These are phyloP conservation scores for Papilionanthe hybrid DNA, from an alignment of 116 monocot genomes.

Conservation along the genomic window DNA sequence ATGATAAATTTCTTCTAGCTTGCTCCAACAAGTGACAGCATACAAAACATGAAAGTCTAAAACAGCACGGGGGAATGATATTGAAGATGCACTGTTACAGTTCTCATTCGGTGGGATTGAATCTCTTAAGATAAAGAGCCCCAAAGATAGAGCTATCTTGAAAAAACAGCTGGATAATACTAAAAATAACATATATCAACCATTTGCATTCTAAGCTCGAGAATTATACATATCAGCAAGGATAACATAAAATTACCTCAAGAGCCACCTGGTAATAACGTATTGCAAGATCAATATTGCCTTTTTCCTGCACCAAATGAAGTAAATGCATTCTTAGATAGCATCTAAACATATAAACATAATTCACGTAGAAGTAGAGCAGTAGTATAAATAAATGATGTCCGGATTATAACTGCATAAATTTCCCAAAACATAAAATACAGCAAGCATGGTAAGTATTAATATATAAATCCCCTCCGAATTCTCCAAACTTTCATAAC, in stretches of 20 bases:
- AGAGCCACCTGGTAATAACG: conserved; percentile 78
- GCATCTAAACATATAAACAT: neutral
- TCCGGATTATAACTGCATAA: neutral
- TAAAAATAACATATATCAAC: neutral
- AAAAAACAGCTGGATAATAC: neutral
- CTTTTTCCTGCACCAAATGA: conserved; percentile 67
- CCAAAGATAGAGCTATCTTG: neutral
- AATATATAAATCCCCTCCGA: neutral
- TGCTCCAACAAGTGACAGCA: neutral
- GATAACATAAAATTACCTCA: conserved; percentile 41
- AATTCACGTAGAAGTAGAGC: no score
- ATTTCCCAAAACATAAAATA: neutral
- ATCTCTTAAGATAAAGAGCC: neutral
- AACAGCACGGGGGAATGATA: neutral
- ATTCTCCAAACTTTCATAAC: neutral
- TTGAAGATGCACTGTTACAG: neutral
- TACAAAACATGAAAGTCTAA: neutral
- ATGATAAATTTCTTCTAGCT: neutral
- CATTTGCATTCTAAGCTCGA: neutral
- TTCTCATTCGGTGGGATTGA: neutral
- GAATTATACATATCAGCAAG: neutral
- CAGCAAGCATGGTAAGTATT: neutral
- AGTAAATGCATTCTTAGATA: neutral
- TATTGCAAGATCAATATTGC: conserved; percentile 79
- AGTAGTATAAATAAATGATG: neutral